Evolutionary conservation across 768 basidiomycete genomes (phyloP).

Genomic region (Myochromella boudieri): DNA sequence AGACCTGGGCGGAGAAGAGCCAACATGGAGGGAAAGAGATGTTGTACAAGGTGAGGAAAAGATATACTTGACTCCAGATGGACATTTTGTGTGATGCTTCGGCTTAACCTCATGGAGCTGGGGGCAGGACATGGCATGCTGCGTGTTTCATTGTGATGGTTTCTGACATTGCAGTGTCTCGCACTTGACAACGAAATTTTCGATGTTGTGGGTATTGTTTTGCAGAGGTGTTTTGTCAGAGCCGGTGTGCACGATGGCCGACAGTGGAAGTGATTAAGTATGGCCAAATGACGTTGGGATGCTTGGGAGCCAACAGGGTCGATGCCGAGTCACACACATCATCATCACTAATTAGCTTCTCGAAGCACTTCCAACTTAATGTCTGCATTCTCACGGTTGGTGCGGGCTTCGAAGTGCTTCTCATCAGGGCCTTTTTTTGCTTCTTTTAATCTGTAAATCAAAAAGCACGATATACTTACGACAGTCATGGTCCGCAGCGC

Average conservation of each 20-base stretch:
- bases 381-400: conserved; percentile 24
- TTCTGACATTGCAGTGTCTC: not conserved
- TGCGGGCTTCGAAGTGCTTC: conserved; percentile 19
- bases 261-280: conserved; percentile 2
- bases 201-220: conserved; percentile 10
- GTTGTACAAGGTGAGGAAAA: conserved; percentile 38
- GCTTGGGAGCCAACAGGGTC: conserved; percentile 8
- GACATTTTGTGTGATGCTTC: not conserved
- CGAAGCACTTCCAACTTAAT: not conserved
- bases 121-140: not conserved
- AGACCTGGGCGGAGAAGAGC: conserved; percentile 30
- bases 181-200: conserved; percentile 6
- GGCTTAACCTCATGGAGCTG: conserved; percentile 13
- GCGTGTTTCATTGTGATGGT: conserved; percentile 1
- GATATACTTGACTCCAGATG: too few species aligned
- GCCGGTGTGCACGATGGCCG: conserved; percentile 15
- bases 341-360: not conserved
- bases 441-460: conserved; percentile 13
- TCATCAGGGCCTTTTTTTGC: conserved; percentile 8
- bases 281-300: conserved; percentile 6
- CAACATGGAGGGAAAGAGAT: conserved; percentile 18
- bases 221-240: conserved; percentile 9
- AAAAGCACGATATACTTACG: not conserved
- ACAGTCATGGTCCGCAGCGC: conserved; percentile 37
- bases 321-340: not conserved